A percentile compares a stretch with the other conserved stretches of the same genome.
phyloP scores from a whole-genome alignment of 2,329 filamentous ascomycete genomes.

The Aspergillus vadensis region DNA sequence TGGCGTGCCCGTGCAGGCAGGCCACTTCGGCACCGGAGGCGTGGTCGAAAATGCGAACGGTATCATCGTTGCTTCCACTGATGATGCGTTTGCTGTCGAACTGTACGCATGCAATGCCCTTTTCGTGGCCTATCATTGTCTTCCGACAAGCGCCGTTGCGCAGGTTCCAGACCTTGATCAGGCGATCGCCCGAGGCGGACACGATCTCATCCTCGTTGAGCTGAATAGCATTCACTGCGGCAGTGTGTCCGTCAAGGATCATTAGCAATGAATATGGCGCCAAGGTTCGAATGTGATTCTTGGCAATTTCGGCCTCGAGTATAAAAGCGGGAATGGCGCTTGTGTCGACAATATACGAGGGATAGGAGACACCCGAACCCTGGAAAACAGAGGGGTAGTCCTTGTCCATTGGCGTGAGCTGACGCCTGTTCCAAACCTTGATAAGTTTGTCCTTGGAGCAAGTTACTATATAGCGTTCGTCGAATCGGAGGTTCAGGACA shows the following conservation, averaged over 20 bases:
- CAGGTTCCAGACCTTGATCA: constrained; percentile 94
- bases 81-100: constrained; percentile 93
- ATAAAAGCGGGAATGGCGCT: constrained; percentile 42
- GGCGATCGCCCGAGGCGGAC: constrained; percentile 89
- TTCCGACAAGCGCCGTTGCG: constrained; percentile 72
- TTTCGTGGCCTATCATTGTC: constrained; percentile 83
- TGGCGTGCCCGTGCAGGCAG: constrained; percentile 76
- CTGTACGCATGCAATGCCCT: constrained; percentile 96
- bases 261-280: constrained; percentile 76
- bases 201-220: constrained; percentile 84
- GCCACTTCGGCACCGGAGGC: constrained; percentile 85
- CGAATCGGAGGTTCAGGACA: constrained; percentile 89
- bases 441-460: constrained; percentile 97
- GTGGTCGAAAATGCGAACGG: constrained; percentile 92
- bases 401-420: constrained; percentile 55
- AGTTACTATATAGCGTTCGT: constrained; percentile 86
- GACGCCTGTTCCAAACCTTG: constrained; percentile 86
- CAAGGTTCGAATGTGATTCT: constrained; percentile 46
- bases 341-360: constrained; percentile 58
- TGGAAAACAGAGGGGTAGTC: constrained; percentile 49
- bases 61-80: constrained; percentile 93
- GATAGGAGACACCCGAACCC: constrained; percentile 49
- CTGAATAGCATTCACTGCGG: constrained; percentile 95
- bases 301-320: constrained; percentile 47
- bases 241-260: constrained; percentile 77